A percentile compares a stretch with the other conserved stretches of the same genome.
Evolutionary conservation across 1,284 basidiomycete genomes (phyloP).

Genomic region (Wolfiporia cocos): DNA sequence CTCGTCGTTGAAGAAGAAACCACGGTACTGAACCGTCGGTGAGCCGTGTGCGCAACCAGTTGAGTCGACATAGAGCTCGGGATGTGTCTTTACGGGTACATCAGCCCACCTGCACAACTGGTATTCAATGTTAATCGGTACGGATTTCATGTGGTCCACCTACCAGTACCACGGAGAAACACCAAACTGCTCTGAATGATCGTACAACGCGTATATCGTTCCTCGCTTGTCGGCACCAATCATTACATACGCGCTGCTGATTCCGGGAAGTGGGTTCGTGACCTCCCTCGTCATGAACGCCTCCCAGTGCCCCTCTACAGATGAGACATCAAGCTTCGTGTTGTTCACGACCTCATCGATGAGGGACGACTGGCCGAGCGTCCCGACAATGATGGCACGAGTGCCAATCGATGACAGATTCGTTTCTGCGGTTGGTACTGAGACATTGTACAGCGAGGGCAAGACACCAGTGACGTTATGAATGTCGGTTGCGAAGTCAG

Average conservation of each 20-base stretch:
- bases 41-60: slow-evolving; percentile 56
- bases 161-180: slow-evolving; percentile 65
- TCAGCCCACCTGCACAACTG: slow-evolving; percentile 55
- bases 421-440: slow-evolving; percentile 22
- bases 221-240: slow-evolving; percentile 63
- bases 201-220: slow-evolving; percentile 64
- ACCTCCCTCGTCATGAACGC: slow-evolving; percentile 48
- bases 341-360: slow-evolving; percentile 49
- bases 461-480: slow-evolving; percentile 49
- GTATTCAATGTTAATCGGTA: neutral
- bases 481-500: slow-evolving; percentile 58
- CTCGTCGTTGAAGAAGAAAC: slow-evolving; percentile 48
- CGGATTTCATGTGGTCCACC: slow-evolving; percentile 11
- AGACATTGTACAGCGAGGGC: slow-evolving; percentile 42
- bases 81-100: slow-evolving; percentile 48
- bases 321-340: slow-evolving; percentile 48
- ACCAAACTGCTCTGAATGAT: slow-evolving; percentile 69
- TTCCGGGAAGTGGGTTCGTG: slow-evolving; percentile 48
- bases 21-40: slow-evolving; percentile 68
- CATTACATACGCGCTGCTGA: slow-evolving; percentile 57
- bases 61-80: slow-evolving; percentile 42
- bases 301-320: slow-evolving; percentile 61
- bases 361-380: slow-evolving; percentile 55
- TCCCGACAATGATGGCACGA: slow-evolving; percentile 56
- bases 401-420: slow-evolving; percentile 12